Percentiles rank a stretch among this genome's conserved stretches.
Evolutionary conservation across 768 basidiomycete species (phyloP).

Genomic region (Roridomyces roridus): DNA sequence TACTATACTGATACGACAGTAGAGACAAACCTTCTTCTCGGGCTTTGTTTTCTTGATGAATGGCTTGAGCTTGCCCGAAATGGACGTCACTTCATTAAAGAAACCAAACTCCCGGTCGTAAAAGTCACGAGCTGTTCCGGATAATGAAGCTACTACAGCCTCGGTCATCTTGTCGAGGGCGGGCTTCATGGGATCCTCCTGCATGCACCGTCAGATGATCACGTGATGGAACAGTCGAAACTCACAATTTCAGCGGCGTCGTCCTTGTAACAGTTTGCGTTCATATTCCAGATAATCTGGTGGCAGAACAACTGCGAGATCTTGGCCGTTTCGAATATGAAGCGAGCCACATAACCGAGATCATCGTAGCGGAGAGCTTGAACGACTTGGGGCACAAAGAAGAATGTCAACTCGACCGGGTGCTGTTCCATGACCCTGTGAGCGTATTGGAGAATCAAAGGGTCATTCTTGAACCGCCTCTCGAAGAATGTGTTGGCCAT

Average conservation of each 20-base stretch:
- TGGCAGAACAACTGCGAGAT: conserved; percentile 98
- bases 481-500: conserved; percentile 87
- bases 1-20: background rate
- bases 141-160: conserved; percentile 81
- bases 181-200: conserved; percentile 98
- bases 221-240: conserved; percentile 6
- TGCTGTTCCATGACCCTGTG: conserved; percentile 95
- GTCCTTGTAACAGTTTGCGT: conserved; percentile 95
- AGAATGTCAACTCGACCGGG: conserved; percentile 94
- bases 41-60: conserved; percentile 94
- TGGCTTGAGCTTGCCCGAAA: conserved; percentile 96
- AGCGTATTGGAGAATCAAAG: conserved; percentile 91
- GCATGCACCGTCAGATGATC: conserved; percentile 14
- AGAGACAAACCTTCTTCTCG: conserved; percentile 84
- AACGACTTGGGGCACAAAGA: conserved; percentile 98
- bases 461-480: conserved; percentile 81
- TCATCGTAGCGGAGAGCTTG: conserved; percentile 93
- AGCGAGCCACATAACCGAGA: conserved; percentile 89
- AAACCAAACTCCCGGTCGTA: conserved; percentile 96
- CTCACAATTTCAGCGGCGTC: conserved; percentile 84
- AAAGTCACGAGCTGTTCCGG: conserved; percentile 86
- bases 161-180: conserved; percentile 87
- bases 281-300: conserved; percentile 99
- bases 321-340: conserved; percentile 97
- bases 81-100: conserved; percentile 96